Evolutionary conservation across 2,329 filamentous ascomycete species (phyloP).

Genomic region (Hirsutella rhossiliensis): DNA sequence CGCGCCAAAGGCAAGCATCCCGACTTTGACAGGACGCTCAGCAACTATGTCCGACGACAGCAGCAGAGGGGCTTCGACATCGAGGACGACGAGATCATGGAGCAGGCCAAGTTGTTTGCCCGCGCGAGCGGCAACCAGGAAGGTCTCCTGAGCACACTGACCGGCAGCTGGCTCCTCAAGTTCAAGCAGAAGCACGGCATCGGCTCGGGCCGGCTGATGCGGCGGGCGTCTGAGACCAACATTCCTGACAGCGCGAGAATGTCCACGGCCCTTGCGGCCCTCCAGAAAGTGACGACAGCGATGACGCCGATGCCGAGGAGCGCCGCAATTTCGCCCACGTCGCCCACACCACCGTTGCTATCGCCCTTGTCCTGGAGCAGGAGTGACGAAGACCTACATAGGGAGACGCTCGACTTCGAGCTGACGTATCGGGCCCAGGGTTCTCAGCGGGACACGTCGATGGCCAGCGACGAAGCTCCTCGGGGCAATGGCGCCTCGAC

Average conservation of each 20-base stretch:
- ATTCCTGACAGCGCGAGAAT: constrained; percentile 55
- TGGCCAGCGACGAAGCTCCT: constrained; percentile 14
- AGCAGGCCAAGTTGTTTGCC: constrained; percentile 75
- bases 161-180: constrained; percentile 75
- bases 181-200: constrained; percentile 82
- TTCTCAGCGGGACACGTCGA: constrained; percentile 21
- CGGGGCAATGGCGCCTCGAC: constrained; percentile 35
- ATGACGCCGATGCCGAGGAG: constrained; percentile 36
- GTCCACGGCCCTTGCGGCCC: constrained; percentile 30
- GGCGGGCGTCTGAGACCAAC: constrained; percentile 54
- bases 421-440: constrained; percentile 20
- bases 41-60: constrained; percentile 76
- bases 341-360: constrained; percentile 47
- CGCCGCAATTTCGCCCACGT: constrained; percentile 55
- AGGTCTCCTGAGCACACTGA: constrained; percentile 58
- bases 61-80: constrained; percentile 63
- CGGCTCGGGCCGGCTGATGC: constrained; percentile 33
- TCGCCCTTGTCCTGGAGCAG: constrained; percentile 60
- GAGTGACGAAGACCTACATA: constrained; percentile 58
- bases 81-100: constrained; percentile 69
- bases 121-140: constrained; percentile 57
- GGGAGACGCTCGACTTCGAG: constrained; percentile 19
- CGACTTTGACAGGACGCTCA: constrained; percentile 83
- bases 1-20: constrained; percentile 73
- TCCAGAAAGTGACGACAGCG: constrained; percentile 29